Evolutionary conservation across 495 filamentous ascomycete species (phyloP), one percentile per base, ranked within the genome.

Genomic region (Friedmanniomyces simplex): DNA sequence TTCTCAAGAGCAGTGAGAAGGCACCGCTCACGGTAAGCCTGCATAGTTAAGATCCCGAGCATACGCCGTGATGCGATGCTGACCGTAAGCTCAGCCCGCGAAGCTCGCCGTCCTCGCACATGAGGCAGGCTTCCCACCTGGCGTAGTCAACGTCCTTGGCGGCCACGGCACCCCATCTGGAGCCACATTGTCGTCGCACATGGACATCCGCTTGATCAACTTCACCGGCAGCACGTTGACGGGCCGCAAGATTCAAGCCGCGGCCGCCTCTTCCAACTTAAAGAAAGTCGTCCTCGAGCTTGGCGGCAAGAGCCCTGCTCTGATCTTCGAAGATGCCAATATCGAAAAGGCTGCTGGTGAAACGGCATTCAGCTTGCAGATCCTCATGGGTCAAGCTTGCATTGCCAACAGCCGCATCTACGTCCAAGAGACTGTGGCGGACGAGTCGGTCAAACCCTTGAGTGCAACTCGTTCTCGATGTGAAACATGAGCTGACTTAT

Each of bases 1-100:
- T 73, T 8, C 42, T 73, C 24, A 73, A 73, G 59, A 64, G 57
- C 50, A 63, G 59, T 47, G 70, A 73, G 50, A 71, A 73, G 52
- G 66, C 70, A 5, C 70, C 70, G 20, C 55, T 73, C 37, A 64
- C 68, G n/a, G n/a, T n/a, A n/a, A n/a, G n/a, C n/a, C n/a, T n/a
- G n/a, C n/a, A n/a, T n/a, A n/a, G n/a, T n/a, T n/a, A n/a, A n/a
- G n/a, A n/a, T n/a, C n/a, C n/a, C n/a, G n/a, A n/a, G n/a, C n/a
- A n/a, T n/a, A n/a, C n/a, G n/a, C n/a, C n/a, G n/a, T n/a, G n/a
- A n/a, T n/a, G n/a, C n/a, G n/a, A n/a, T n/a, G n/a, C n/a, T n/a
- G n/a, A n/a, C n/a, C n/a, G n/a, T n/a, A n/a, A n/a, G n/a, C n/a
- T n/a, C n/a, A n/a, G 65, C 62, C 66, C 25, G 60, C 59, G 1